These are phyloP conservation scores for Yamadazyma jaroonii DNA, from an alignment of 1,139 yeast genomes.

Conservation along the genomic window DNA sequence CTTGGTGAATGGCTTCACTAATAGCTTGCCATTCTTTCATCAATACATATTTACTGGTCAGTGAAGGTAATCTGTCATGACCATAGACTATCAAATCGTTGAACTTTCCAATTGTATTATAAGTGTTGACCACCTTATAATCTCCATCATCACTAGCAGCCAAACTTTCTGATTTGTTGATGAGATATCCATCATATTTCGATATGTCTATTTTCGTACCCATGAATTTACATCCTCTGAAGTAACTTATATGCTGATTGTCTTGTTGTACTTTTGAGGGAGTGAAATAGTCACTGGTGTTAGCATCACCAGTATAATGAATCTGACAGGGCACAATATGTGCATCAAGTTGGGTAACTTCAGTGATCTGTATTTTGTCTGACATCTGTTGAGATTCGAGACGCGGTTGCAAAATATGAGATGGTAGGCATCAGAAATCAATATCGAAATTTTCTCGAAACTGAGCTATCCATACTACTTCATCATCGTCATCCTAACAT, in stretches of 20 bases:
- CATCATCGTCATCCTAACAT: no score
- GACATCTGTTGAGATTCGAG: constrained; percentile 10
- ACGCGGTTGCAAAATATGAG: no score
- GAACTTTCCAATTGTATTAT: constrained; percentile 32
- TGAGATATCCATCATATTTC: constrained; percentile 27
- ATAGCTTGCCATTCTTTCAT: constrained; percentile 35
- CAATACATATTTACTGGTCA: constrained; percentile 31
- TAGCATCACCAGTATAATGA: constrained; percentile 38
- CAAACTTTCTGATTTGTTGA: constrained; percentile 31
- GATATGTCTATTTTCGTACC: constrained; percentile 26
- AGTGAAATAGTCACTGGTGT: constrained; percentile 35
- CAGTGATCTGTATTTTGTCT: constrained; percentile 11
- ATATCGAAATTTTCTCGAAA: no score
- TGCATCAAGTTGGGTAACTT: constrained; percentile 18
- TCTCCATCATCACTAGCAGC: constrained; percentile 20
- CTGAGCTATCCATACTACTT: no score
- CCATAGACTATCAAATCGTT: constrained; percentile 32
- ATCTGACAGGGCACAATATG: constrained; percentile 41
- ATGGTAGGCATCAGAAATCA: no score
- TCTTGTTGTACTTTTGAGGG: constrained; percentile 28
- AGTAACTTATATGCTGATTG: constrained; percentile 26
- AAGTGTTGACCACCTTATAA: constrained; percentile 24
- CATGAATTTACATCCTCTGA: constrained; percentile 39
- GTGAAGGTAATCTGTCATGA: constrained; percentile 34
- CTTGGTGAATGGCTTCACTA: constrained; percentile 26